phyloP scores from a whole-genome alignment of 116 monocot genomes.

The Zostera marina region DNA sequence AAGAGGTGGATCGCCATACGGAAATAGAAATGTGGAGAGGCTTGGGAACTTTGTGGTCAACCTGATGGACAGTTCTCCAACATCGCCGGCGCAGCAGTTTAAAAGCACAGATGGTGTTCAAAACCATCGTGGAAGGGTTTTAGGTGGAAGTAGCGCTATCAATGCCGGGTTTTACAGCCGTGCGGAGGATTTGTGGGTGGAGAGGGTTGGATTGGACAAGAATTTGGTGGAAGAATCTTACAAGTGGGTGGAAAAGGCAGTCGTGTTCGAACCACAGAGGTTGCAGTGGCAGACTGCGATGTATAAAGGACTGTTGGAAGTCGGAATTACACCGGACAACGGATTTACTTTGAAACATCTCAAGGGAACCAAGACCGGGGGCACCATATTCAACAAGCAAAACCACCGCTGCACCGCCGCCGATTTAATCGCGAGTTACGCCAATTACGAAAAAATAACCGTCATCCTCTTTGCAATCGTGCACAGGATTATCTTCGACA shows the following conservation, averaged over 20 bases:
- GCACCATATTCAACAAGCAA: constrained; percentile 31
- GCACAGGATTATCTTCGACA: constrained; percentile 11
- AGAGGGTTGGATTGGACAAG: constrained; percentile 19
- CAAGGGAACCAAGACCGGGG: constrained; percentile 44
- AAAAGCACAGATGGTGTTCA: constrained; percentile 56
- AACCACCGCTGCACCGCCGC: constrained; percentile 36
- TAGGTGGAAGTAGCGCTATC: constrained; percentile 59
- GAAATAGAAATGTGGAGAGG: constrained; percentile 40
- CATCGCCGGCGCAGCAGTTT: constrained; percentile 51
- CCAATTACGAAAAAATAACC: constrained; percentile 15
- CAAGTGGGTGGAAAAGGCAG: constrained; percentile 40
- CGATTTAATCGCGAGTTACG: constrained; percentile 18
- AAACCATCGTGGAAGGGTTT: constrained; percentile 48
- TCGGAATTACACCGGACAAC: constrained; percentile 36
- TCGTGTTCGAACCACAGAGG: constrained; percentile 41
- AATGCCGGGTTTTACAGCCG: constrained; percentile 78
- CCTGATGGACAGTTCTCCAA: constrained; percentile 37
- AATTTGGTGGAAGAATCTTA: constrained; percentile 27
- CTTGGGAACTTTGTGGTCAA: constrained; percentile 32
- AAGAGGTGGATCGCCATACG: constrained; percentile 55
- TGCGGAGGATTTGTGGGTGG: constrained; percentile 26
- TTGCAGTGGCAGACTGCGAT: constrained; percentile 55
- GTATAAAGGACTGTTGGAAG: constrained; percentile 40
- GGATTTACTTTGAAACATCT: constrained; percentile 50
- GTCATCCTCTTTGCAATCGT: constrained; percentile 36